These are phyloP conservation scores for Massariosphaeria phaeospora DNA, from an alignment of 495 filamentous ascomycete genomes.

Conservation along the genomic window DNA sequence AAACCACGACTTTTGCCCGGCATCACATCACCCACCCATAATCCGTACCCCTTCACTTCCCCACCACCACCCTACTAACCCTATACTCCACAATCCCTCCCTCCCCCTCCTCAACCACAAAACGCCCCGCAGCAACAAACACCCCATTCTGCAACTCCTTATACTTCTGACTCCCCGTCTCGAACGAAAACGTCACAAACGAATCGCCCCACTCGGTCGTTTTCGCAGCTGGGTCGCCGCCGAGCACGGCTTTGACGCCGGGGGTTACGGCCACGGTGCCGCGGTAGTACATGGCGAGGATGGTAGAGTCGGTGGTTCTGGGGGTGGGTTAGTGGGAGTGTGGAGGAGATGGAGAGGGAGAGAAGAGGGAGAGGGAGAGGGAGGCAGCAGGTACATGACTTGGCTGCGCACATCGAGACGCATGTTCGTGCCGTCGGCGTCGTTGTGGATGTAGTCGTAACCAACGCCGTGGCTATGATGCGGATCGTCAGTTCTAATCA, in stretches of 20 bases:
- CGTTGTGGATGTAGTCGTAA: conserved; percentile 35
- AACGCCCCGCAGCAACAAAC: conserved; percentile 28
- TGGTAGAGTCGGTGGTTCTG: conserved; percentile 9
- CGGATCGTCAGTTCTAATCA: background rate
- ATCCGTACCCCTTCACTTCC: background rate
- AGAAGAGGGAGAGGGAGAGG: background rate
- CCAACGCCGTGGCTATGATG: conserved; percentile 26
- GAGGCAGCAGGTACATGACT: conserved; percentile 23
- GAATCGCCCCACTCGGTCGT: conserved; percentile 28
- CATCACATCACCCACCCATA: too few species aligned
- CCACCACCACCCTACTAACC: conserved; percentile 16
- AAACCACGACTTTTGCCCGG: too few species aligned
- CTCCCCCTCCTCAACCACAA: conserved; percentile 16
- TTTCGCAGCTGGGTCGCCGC: conserved; percentile 10
- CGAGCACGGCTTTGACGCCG: conserved; percentile 25
- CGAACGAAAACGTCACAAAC: conserved; percentile 24
- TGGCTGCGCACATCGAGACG: conserved; percentile 31
- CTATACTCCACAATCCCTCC: conserved; percentile 28
- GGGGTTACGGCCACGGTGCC: conserved; percentile 23
- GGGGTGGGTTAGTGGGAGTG: too few species aligned
- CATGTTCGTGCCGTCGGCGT: conserved; percentile 28
- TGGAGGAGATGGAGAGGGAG: too few species aligned
- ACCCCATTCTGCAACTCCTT: conserved; percentile 25
- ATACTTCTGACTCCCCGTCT: conserved; percentile 27
- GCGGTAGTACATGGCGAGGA: conserved; percentile 33